These are phyloP conservation scores for Gaeumannomyces sp. DNA, from an alignment of 2,329 filamentous ascomycete species.

Conservation along the genomic window DNA sequence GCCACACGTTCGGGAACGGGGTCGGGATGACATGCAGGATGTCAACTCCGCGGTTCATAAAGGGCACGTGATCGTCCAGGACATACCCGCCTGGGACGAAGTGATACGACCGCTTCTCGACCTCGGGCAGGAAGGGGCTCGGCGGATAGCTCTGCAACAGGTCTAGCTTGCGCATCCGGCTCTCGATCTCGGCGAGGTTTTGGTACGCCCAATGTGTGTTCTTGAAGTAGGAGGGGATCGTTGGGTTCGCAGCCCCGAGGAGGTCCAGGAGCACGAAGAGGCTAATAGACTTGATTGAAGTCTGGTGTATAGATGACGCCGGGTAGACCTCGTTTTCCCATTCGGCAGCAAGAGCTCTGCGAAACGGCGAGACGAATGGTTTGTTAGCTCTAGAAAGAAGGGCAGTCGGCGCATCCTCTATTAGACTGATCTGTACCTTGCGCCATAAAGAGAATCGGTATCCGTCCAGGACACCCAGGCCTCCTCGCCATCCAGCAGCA, in stretches of 20 bases:
- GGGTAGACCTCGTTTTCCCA: constrained; percentile 72
- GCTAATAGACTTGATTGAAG: constrained; percentile 69
- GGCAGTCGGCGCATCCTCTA: neutral
- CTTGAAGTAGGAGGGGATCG: constrained; percentile 59
- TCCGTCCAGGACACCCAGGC: constrained; percentile 77
- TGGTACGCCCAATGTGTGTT: constrained; percentile 80
- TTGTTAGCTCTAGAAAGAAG: constrained; percentile 5
- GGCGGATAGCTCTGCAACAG: constrained; percentile 41
- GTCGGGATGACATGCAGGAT: constrained; percentile 83
- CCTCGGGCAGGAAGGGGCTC: constrained; percentile 59
- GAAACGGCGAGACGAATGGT: neutral
- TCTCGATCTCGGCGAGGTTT: constrained; percentile 58
- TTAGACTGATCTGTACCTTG: constrained; percentile 46
- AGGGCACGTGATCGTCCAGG: constrained; percentile 87
- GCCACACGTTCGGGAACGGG: constrained; percentile 82
- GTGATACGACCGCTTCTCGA: constrained; percentile 41
- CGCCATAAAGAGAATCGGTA: constrained; percentile 81
- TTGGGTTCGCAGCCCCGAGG: constrained; percentile 52
- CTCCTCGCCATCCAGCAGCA: constrained; percentile 91
- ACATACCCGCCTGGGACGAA: constrained; percentile 48
- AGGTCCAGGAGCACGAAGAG: constrained; percentile 53
- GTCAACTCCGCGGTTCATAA: constrained; percentile 79
- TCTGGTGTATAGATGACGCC: constrained; percentile 67
- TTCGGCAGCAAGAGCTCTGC: constrained; percentile 63
- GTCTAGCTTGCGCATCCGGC: constrained; percentile 51